These are phyloP conservation scores for Epicoccum nigrum DNA, from an alignment of 2,329 filamentous ascomycete genomes.

Conservation along the genomic window DNA sequence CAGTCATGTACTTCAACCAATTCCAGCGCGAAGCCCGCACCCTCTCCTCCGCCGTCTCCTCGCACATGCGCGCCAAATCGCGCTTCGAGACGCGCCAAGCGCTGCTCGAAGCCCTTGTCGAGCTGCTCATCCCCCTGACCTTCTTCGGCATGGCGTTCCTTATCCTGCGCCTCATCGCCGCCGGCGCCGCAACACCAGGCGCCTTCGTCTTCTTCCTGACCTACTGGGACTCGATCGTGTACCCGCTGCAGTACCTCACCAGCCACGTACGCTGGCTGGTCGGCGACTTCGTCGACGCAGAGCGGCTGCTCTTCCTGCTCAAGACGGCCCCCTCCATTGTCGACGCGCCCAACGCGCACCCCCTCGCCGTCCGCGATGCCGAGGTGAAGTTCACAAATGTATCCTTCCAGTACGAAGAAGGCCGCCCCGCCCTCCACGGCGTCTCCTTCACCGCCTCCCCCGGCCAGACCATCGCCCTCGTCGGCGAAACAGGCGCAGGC, in stretches of 20 bases:
- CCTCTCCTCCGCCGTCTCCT: constrained; percentile 3
- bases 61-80: constrained; percentile 11
- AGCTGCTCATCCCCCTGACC: constrained; percentile 11
- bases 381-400: constrained; percentile 60
- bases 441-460: constrained; percentile 55
- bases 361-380: constrained; percentile 52
- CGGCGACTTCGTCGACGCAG: constrained; percentile 64
- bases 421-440: constrained; percentile 45
- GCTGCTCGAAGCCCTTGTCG: constrained; percentile 7
- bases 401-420: constrained; percentile 57
- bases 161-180: constrained; percentile 55
- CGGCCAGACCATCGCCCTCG: constrained; percentile 62
- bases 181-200: constrained; percentile 58
- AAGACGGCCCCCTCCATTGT: constrained; percentile 60
- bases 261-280: constrained; percentile 44
- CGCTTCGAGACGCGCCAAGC: constrained; percentile 3
- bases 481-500: constrained; percentile 65
- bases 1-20: constrained; percentile 58
- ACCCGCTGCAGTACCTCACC: constrained; percentile 55
- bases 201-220: constrained; percentile 57
- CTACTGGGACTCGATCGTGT: constrained; percentile 40
- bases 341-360: constrained; percentile 40
- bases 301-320: constrained; percentile 62
- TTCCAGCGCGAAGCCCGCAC: constrained; percentile 7
- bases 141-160: constrained; percentile 50